Base-by-base conservation (phyloP, 148 eudicot genomes). In the Euryodendron excelsum region DNA sequence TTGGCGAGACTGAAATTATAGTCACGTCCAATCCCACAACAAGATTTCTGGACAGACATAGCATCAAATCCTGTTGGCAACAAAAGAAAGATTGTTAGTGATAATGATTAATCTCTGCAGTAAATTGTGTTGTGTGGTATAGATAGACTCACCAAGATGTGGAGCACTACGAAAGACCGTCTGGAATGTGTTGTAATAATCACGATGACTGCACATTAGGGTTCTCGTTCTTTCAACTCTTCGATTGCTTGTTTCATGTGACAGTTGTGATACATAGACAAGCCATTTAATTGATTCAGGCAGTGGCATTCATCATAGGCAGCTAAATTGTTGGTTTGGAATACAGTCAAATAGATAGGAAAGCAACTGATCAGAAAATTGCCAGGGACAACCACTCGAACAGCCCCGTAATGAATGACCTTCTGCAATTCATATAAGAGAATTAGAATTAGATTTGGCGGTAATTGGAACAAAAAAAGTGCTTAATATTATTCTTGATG, bases 361-460 rank as follows among this genome's bases (percentile, higher is more conserved):
- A 76, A 76, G 17, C 80, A 78, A 18, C 81, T 84, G 45, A 72
- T 17, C n/a, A 80, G 81, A 41, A 86, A 83, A 27, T 21, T 71
- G 15, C 86, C 86, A 4, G 84, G 81, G 12, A 83, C 82, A 28
- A 83, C 39, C 30, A 86, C 74, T 37, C 71, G 71, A 36, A 45
- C 27, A 14, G 74, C 88, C 30, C 84, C 84, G 60, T 52, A 36
- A 1, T 45, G 25, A 15, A 86, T 72, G n/a, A 81, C 77, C 52
- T 56, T 76, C 88, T 86, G 52, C 52, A 70, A 37, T 28, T 2
- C 50, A 39, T 1, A 67, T 10, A 11, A 12, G 0, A 10, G 18
- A 45, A 67, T 21, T 41, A n/a, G 1, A 6, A 39, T 39, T 21
- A 37, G 25, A 36, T 65, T 65, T 34, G 4, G 15, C 18, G 44